A percentile compares a stretch with the other conserved stretches of the same genome.
Conservation (phyloP, 1,139 yeast species). For the Arxiozyma telluris region DNA sequence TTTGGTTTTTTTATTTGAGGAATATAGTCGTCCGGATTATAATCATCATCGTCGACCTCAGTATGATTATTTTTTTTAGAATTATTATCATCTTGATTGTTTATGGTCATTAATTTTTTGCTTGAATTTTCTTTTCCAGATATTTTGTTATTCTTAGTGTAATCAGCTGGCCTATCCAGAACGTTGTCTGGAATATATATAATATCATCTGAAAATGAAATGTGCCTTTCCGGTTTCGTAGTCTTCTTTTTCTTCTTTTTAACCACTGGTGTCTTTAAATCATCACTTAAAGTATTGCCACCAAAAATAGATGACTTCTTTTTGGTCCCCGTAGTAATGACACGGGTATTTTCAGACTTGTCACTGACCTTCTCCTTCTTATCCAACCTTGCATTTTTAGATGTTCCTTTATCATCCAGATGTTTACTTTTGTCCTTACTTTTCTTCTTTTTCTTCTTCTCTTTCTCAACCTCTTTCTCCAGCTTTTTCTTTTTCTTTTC, state of each 20-base stretch:
- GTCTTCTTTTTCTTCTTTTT: slow-evolving; percentile 5
- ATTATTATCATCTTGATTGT: background rate
- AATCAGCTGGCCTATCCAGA: background rate
- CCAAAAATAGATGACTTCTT: slow-evolving; percentile 30
- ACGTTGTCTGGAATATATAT: slow-evolving; percentile 9
- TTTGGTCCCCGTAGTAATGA: slow-evolving; percentile 17
- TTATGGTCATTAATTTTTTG: background rate
- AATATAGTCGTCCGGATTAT: slow-evolving; percentile 9
- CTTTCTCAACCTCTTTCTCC: slow-evolving; percentile 5
- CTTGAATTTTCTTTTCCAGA: background rate
- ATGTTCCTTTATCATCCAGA: background rate
- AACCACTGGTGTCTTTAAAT: background rate
- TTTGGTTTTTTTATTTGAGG: background rate
- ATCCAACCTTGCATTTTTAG: slow-evolving; percentile 3
- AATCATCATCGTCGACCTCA: slow-evolving; percentile 16
- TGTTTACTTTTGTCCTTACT: slow-evolving; percentile 5
- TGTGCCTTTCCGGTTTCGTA: slow-evolving; percentile 11
- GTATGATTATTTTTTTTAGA: slow-evolving; percentile 1
- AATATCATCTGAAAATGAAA: slow-evolving; percentile 16
- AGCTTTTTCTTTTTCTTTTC: slow-evolving; percentile 6
- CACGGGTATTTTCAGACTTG: slow-evolving; percentile 1
- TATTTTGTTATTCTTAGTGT: background rate
- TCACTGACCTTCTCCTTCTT: slow-evolving; percentile 3
- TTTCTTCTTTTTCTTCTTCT: slow-evolving; percentile 5
- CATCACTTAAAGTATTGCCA: slow-evolving; percentile 9